Evolutionary conservation across 495 filamentous ascomycete species (phyloP), one percentile per base, ranked within the genome.

Genomic region (Hypoxylon lienhwacheense): DNA sequence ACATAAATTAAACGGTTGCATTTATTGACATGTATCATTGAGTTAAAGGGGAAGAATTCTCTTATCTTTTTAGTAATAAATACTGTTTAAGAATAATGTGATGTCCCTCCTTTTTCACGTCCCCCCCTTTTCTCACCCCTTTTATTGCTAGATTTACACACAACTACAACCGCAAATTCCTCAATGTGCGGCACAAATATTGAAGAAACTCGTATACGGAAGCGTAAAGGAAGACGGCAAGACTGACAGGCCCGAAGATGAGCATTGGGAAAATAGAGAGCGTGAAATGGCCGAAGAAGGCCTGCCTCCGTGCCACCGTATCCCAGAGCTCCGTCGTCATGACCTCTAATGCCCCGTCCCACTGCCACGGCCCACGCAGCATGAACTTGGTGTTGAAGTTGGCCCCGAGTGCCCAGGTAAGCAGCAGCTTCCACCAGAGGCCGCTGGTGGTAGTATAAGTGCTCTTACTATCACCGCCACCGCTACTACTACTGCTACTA

Each of bases 371-470:
- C 8, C 71, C 71, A n/a, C 53, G 22, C 16, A 74, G 45, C 2
- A 70, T 51, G 36, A 75, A 73, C 31, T 73, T 73, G 12, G 67
- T 58, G 24, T 76, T 76, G 31, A 71, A 52, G 45, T 75, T 71
- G 3, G 72, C 57, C 6, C 70, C 55, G 6, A 76, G 56, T 0
- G 68, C 70, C 71, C 72, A 76, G 1, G 64, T 63, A 14, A 69
- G 31, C 0, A 58, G 49, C 10, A 72, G 22, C 35, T 61, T 70
- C 48, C 52, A 71, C 40, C 70, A 61, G n/a, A 42, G 55, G 7
- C 47, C 47, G 17, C 10, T 12, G 6, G 16, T 5, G 7, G 19
- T 21, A 5, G 11, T 36, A 17, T 8, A 4, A n/a, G n/a, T n/a
- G n/a, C n/a, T n/a, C n/a, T n/a, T n/a, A n/a, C n/a, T n/a, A n/a